Evolutionary conservation across 2,329 filamentous ascomycete genomes (phyloP), one percentile per base, ranked within the genome.

Genomic region (Ampelomyces quisqualis): DNA sequence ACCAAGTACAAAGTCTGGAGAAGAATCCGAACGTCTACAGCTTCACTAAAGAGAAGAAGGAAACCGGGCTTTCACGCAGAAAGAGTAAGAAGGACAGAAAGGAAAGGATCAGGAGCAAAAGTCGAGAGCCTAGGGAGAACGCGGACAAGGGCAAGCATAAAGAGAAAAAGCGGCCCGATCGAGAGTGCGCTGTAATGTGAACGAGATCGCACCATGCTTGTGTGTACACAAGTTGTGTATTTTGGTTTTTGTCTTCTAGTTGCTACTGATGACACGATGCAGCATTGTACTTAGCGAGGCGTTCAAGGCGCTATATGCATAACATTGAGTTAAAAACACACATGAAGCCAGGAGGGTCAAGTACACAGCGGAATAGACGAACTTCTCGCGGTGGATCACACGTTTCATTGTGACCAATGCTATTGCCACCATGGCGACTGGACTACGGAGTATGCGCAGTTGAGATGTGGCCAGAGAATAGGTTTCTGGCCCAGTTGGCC

Each of bases 151-250:
- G 51, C 23, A 55, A 53, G 40, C 33, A 49, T 10, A 66, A 62
- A 35, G 50, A 49, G 13, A 62, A 60, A 47, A 55, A 48, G 37
- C 53, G 64, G 21, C 70, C 71, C 18, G 71, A 73, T 36, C 51
- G 72, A 23, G 72, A 75, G 43, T 75, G 72, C 48, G 43, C 59
- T 35, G 54, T 74, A 7, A 74, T 74, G 72, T 75, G 55, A 62
- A n/a, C 17, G 49, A 45, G 32, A n/a, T 18, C 15, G 13, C 3
- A 20, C 17, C 38, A 11, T 11, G 6, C 18, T 34, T 38, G 17
- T 36, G 34, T 33, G 27, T 23, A 27, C 40, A 17, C 21, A 32
- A 33, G 11, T 35, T 40, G 10, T 31, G 42, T 31, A 20, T 36
- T 34, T 42, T 40, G n/a, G n/a, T n/a, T n/a, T n/a, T n/a, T n/a